Evolutionary conservation across 208 protist species (phyloP), one percentile per base, ranked within the genome.

Genomic region (Acanthamoeba lenticulata): DNA sequence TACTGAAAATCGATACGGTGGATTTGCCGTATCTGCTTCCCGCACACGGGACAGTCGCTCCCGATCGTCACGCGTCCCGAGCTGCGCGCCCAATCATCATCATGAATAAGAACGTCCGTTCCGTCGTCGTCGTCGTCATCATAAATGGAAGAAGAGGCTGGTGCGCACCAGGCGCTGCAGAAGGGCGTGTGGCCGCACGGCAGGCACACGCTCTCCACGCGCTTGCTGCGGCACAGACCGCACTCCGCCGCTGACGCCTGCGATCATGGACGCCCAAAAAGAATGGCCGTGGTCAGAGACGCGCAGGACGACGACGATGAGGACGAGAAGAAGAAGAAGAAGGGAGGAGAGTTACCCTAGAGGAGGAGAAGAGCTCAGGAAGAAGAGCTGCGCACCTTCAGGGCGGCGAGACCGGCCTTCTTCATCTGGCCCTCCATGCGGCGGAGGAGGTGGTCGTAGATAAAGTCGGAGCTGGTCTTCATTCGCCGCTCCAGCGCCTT

Each of bases 381-480:
- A 32, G 13, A 42, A 83, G 72, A 42, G 44, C 29, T 24, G 36
- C 38, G 42, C 42, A 83, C 38, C 38, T 83, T 83, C 21, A 42
- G 72, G 42, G 38, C 42, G n/a, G 72, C 34, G 38, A 47, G 72
- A 45, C 72, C 38, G 42, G 42, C 72, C 19, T 83, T 83, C 34
- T 83, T 83, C 38, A 83, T 47, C 72, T 67, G 60, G 19, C 60
- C 60, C 60, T 67, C 60, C 60, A 67, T 67, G 6, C 60, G 60
- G 19, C 60, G 60, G 60, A 67, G 60, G 29, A 67, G 60, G 29
- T 67, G 60, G 29, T 67, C 60, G 60, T 67, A 67, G 60, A 67
- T 67, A n/a, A 67, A 67, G 60, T 67, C 60, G 60, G 19, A 67
- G 60, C 60, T 67, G 11, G 60, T 67, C 60, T 67, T 67, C 60